Conservation (phyloP, 768 basidiomycete genomes). For the Austroboletus eburneus region DNA sequence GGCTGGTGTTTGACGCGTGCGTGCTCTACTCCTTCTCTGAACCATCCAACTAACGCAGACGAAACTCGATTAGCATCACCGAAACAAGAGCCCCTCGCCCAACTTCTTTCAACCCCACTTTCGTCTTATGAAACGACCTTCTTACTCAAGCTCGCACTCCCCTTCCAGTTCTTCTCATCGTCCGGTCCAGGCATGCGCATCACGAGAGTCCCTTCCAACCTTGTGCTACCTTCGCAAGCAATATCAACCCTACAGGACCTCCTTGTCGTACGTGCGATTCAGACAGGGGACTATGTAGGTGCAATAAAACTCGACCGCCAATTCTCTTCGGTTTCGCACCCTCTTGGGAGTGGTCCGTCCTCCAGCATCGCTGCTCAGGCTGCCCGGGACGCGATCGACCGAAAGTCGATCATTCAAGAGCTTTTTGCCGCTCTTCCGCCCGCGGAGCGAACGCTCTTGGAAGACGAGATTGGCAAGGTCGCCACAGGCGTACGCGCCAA, state of each 20-base stretch:
- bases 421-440: slow-evolving; percentile 59
- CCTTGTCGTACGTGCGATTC: slow-evolving; percentile 73
- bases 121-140: slow-evolving; percentile 58
- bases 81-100: slow-evolving; percentile 50
- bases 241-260: slow-evolving; percentile 68
- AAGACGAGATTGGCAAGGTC: slow-evolving; percentile 49
- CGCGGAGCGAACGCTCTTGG: slow-evolving; percentile 60
- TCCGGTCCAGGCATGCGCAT: slow-evolving; percentile 3
- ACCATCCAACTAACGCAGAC: neutral
- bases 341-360: slow-evolving; percentile 10
- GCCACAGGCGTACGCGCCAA: slow-evolving; percentile 22
- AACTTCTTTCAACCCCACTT: slow-evolving; percentile 64
- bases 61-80: slow-evolving; percentile 46
- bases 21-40: slow-evolving; percentile 26
- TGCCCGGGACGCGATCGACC: slow-evolving; percentile 34
- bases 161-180: slow-evolving; percentile 34
- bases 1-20: slow-evolving; percentile 68
- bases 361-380: slow-evolving; percentile 26
- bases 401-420: slow-evolving; percentile 68
- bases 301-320: slow-evolving; percentile 73
- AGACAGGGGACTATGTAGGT: slow-evolving; percentile 63
- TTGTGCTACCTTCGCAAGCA: slow-evolving; percentile 40
- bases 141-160: slow-evolving; percentile 54
- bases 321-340: slow-evolving; percentile 44
- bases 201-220: neutral